Percentiles rank a stretch among this genome's conserved stretches.
Conservation (phyloP, 1,139 yeast species). For the Chernovozyma aurita region DNA sequence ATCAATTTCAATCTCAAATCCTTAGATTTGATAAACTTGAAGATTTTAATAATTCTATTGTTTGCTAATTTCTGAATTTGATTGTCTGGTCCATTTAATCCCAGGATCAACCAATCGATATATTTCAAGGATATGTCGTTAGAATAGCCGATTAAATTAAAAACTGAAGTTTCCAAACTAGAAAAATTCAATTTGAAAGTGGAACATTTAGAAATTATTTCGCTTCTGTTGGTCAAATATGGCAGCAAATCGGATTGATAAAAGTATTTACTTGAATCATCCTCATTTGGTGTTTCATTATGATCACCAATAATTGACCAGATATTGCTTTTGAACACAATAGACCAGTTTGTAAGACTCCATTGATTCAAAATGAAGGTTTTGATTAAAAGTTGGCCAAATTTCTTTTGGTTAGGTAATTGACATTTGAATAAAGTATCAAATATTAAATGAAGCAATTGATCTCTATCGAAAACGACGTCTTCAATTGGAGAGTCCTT, state of each 20-base stretch:
- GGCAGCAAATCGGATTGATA: conserved; percentile 10
- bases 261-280: neutral
- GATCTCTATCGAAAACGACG: conserved; percentile 24
- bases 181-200: neutral
- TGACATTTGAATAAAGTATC: conserved; percentile 26
- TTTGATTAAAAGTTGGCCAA: conserved; percentile 32
- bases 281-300: conserved; percentile 14
- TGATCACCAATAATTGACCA: conserved; percentile 30
- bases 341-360: conserved; percentile 29
- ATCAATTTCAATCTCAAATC: conserved; percentile 58
- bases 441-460: conserved; percentile 23
- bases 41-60: conserved; percentile 49
- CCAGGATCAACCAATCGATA: conserved; percentile 55
- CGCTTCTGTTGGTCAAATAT: neutral
- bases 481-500: conserved; percentile 23
- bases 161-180: conserved; percentile 23
- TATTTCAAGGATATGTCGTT: conserved; percentile 27
- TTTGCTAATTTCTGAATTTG: conserved; percentile 53
- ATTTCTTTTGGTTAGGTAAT: conserved; percentile 30
- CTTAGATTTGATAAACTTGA: conserved; percentile 45
- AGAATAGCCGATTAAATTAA: conserved; percentile 46
- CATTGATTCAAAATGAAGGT: conserved; percentile 43
- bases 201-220: neutral
- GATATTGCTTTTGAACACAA: conserved; percentile 28
- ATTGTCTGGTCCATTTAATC: conserved; percentile 39